These are phyloP conservation scores for Neonectria faginata DNA, from an alignment of 2,329 filamentous ascomycete genomes.

Conservation along the genomic window DNA sequence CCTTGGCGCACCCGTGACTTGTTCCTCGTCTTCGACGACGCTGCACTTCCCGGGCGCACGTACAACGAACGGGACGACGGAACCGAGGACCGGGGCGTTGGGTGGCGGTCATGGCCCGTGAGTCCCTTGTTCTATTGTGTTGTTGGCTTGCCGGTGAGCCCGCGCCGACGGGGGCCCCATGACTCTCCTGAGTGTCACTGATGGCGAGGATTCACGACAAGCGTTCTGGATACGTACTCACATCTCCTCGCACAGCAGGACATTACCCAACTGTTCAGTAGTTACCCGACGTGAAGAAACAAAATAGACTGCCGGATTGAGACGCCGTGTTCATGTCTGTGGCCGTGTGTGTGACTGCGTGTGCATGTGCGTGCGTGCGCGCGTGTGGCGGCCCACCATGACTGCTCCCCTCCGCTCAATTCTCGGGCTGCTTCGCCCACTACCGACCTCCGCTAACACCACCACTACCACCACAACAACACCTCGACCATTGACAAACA, in stretches of 20 bases:
- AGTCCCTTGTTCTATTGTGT: constrained; percentile 2
- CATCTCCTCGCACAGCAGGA: neutral
- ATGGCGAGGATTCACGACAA: neutral
- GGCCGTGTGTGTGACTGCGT: neutral
- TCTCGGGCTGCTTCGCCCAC: constrained; percentile 1
- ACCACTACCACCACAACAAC: neutral
- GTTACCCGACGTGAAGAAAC: neutral
- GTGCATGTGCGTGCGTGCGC: neutral
- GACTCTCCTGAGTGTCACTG: constrained; percentile 9
- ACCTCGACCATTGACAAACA: constrained; percentile 19
- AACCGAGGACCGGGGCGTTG: constrained; percentile 13
- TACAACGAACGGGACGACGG: neutral
- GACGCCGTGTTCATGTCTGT: constrained; percentile 7
- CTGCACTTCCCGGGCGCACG: neutral
- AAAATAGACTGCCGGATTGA: constrained; percentile 8
- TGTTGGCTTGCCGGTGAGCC: constrained; percentile 19
- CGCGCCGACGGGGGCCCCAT: constrained; percentile 9
- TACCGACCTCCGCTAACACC: constrained; percentile 9
- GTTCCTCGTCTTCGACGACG: neutral
- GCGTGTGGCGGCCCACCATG: constrained; percentile 23
- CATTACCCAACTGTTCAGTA: neutral
- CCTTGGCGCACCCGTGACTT: neutral
- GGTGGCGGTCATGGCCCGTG: constrained; percentile 20
- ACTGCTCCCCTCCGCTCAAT: constrained; percentile 13
- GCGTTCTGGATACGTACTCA: neutral